A percentile compares a stretch with the other conserved stretches of the same genome.
phyloP scores from a whole-genome alignment of 176 grass and related monocot genomes.

The Calamus simplicifolius region DNA sequence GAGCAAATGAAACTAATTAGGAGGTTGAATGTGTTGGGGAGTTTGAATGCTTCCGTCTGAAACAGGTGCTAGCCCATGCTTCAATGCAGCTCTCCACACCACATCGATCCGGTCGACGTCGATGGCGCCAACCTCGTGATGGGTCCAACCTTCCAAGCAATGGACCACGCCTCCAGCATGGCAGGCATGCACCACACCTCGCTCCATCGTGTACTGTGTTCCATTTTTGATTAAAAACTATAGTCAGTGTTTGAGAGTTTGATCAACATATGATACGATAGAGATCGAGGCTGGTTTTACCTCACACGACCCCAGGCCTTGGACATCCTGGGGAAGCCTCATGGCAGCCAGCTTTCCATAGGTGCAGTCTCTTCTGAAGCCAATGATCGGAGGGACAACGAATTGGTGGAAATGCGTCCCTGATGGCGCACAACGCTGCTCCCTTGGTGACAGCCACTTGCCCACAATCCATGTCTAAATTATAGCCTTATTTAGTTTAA shows the following conservation, averaged over 20 bases:
- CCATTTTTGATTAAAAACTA: too few species aligned
- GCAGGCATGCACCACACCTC: conserved; percentile 96
- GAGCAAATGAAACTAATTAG: too few species aligned
- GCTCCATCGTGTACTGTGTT: conserved; percentile 73
- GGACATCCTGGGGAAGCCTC: conserved; percentile 82
- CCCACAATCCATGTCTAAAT: too few species aligned
- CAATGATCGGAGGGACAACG: conserved; percentile 83
- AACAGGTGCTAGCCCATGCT: conserved; percentile 53
- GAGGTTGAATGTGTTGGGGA: too few species aligned
- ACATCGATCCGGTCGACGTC: conserved; percentile 77
- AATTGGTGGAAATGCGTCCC: conserved; percentile 99
- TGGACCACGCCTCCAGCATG: conserved; percentile 96
- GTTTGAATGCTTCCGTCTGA: too few species aligned
- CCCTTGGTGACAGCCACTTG: conserved; percentile 28
- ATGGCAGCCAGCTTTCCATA: conserved; percentile 86
- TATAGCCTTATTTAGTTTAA: too few species aligned
- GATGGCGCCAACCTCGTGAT: conserved; percentile 94
- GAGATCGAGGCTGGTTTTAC: conserved; percentile 15
- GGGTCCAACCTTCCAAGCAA: conserved; percentile 78
- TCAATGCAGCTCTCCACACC: conserved; percentile 79
- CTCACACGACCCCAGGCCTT: conserved; percentile 75
- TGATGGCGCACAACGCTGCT: conserved; percentile 71
- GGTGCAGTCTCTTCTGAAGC: conserved; percentile 77
- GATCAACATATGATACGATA: too few species aligned
- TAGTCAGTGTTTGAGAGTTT: too few species aligned